Evolutionary conservation across 2,329 filamentous ascomycete genomes (phyloP), one percentile per base, ranked within the genome.

Genomic region (Diaporthe velutina): DNA sequence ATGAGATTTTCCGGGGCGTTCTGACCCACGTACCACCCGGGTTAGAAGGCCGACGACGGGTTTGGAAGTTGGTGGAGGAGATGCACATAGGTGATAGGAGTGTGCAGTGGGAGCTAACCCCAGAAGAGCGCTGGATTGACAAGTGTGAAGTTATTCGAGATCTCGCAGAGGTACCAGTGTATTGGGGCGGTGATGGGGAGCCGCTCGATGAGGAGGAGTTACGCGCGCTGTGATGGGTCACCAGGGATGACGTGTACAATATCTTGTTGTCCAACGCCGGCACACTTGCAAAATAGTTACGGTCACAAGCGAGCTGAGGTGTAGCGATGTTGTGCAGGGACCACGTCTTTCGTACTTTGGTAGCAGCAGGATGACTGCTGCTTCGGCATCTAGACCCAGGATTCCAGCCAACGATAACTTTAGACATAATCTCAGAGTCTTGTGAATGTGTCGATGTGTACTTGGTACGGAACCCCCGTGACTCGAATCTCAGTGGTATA

Each of bases 41-140:
- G 9, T 33, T 64, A n/a, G 60, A 64, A n/a, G 42, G 40, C n/a
- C 60, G 60, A 64, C 25, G 60, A 33, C 60, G 60, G 10, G 1
- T 64, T 45, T 64, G 60, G 60, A 64, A 7, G 10, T 33, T 64
- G 40, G 60, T 64, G 10, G 25, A 48, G 2, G 60, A 64, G 25
- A 64, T 64, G 60, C 28, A 19, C 3, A n/a, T 64, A n/a, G 60
- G 60, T n/a, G 28, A 64, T 13, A 64, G 40, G 60, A 64, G 58
- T 45, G 8, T 17, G 40, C 9, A 6, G 2, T 64, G 58, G 58
- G 38, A 45, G 25, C 58, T 64, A 30, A 6, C 22, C 6, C 7
- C 8, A 17, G 30, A 30, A 57, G 7, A 7, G 17, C 30, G 10
- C 3, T 22, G 17, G 28, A 9, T 4, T 6, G 9, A 38, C 33